Percentiles rank a stretch among this genome's conserved stretches.
Evolutionary conservation across 2,329 filamentous ascomycete genomes (phyloP).

Genomic region (Teratosphaeria zuluensis): DNA sequence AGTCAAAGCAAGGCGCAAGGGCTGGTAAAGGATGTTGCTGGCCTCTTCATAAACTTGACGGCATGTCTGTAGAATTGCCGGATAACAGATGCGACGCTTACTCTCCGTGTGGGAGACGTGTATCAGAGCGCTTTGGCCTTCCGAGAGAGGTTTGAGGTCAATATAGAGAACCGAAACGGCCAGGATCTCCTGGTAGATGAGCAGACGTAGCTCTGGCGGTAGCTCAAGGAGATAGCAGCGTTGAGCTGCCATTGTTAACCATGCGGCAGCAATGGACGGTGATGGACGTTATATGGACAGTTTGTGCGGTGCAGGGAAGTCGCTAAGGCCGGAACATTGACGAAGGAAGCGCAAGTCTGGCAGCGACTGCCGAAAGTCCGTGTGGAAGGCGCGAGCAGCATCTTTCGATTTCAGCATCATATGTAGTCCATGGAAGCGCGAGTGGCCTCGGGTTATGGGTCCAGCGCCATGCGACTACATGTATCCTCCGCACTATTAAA

Average conservation of each 20-base stretch:
- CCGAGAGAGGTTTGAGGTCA: background rate
- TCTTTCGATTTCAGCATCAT: background rate
- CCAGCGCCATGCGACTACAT: background rate
- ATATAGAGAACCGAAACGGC: background rate
- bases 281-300: background rate
- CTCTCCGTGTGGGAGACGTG: background rate
- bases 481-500: no score
- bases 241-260: background rate
- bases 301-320: background rate
- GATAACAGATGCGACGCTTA: background rate
- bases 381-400: background rate
- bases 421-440: background rate
- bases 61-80: background rate
- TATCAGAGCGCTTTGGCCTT: background rate
- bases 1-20: background rate
- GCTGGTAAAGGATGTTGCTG: background rate
- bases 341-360: background rate
- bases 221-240: background rate
- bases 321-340: background rate
- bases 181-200: background rate
- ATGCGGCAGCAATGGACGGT: background rate
- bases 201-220: background rate
- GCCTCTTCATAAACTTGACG: background rate
- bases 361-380: background rate
- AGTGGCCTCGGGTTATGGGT: background rate